Conservation (phyloP, 2,329 filamentous ascomycete genomes). For the Exophiala bonariae region DNA sequence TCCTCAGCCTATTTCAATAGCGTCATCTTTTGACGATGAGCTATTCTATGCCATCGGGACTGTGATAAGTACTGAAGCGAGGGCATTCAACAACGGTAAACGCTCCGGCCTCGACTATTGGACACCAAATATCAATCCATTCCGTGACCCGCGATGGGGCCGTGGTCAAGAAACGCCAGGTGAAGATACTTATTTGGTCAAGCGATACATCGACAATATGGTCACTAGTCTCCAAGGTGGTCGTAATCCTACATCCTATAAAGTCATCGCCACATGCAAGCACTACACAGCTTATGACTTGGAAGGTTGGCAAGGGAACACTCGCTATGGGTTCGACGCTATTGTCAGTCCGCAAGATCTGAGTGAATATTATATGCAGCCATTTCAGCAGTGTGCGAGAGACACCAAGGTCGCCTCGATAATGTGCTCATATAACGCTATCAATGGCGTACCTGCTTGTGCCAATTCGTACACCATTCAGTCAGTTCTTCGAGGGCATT, state of each 20-base stretch:
- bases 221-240: conserved; percentile 57
- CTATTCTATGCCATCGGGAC: conserved; percentile 57
- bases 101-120: conserved; percentile 59
- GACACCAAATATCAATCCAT: conserved; percentile 68
- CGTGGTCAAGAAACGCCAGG: conserved; percentile 61
- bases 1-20: conserved; percentile 62
- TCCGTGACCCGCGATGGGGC: conserved; percentile 64
- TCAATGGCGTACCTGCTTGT: conserved; percentile 67
- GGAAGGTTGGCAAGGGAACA: conserved; percentile 46
- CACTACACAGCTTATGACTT: conserved; percentile 61
- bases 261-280: conserved; percentile 58
- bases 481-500: conserved; percentile 63
- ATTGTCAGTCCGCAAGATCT: conserved; percentile 57
- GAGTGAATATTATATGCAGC: conserved; percentile 55
- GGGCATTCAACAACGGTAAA: conserved; percentile 64
- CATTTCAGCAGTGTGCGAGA: conserved; percentile 63
- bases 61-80: conserved; percentile 57
- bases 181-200: conserved; percentile 54
- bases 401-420: conserved; percentile 54
- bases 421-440: conserved; percentile 64
- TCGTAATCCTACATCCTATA: conserved; percentile 37
- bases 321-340: conserved; percentile 53
- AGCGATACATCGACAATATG: conserved; percentile 52
- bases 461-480: conserved; percentile 62
- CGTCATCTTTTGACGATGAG: conserved; percentile 63